phyloP scores from a whole-genome alignment of 352 stramenopile species.

The Globisporangium lucens region DNA sequence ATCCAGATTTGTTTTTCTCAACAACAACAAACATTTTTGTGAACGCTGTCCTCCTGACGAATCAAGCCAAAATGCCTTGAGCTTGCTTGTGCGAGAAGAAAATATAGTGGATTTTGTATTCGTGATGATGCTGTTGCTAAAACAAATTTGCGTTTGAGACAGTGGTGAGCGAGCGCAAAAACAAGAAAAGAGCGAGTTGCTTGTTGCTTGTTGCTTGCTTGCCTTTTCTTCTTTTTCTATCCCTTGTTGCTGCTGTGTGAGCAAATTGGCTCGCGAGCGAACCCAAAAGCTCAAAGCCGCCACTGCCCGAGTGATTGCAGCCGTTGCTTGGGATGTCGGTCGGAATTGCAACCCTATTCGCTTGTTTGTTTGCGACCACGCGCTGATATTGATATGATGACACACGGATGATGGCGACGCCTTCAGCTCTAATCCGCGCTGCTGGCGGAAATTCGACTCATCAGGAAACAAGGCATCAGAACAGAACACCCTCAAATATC shows the following conservation, averaged over 20 bases:
- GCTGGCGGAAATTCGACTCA: background rate
- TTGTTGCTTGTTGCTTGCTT: too few species aligned
- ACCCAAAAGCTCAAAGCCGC: background rate
- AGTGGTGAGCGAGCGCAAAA: too few species aligned
- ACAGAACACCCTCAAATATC: background rate
- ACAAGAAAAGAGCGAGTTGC: too few species aligned
- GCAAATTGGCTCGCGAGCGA: background rate
- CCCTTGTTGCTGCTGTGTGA: too few species aligned
- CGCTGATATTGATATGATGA: background rate
- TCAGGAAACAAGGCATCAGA: background rate
- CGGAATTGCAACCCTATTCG: conserved; percentile 1
- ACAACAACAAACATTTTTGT: background rate
- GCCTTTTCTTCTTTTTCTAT: too few species aligned
- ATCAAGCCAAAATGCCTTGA: background rate
- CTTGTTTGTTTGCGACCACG: background rate
- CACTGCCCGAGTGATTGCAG: background rate
- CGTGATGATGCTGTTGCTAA: background rate
- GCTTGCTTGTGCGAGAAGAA: background rate
- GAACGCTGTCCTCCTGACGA: background rate
- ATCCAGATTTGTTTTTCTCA: background rate
- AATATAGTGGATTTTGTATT: background rate
- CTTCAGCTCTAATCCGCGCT: background rate
- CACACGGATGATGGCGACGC: background rate
- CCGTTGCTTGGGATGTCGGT: background rate
- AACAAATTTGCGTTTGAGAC: too few species aligned